Percentiles rank a stretch among this genome's conserved stretches.
Conservation (phyloP, 2,329 filamentous ascomycete genomes). For the Hypoxylon sp. region DNA sequence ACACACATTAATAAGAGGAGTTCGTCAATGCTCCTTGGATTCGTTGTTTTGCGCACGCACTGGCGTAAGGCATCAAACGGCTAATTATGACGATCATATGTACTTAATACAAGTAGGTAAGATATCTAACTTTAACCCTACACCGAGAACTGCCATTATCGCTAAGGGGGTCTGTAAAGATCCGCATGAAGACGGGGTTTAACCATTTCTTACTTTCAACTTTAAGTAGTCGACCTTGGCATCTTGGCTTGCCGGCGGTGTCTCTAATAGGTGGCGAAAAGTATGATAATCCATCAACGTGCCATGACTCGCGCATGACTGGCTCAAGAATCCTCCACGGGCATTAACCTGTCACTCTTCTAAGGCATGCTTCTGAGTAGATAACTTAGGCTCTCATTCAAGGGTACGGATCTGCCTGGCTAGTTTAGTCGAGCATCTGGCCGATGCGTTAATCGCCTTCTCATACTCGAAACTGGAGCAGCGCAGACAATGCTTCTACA, state of each 20-base stretch:
- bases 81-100: not conserved
- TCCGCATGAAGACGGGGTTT: constrained; percentile 7
- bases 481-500: not conserved
- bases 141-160: not conserved
- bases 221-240: constrained; percentile 2
- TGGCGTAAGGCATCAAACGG: not conserved
- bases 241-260: constrained; percentile 11
- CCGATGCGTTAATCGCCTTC: not conserved
- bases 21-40: not conserved
- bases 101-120: not conserved
- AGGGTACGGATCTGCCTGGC: not conserved
- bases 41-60: not conserved
- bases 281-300: not conserved
- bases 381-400: not conserved
- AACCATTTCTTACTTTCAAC: not conserved
- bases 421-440: no score
- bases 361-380: not conserved
- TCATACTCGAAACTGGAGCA: not conserved
- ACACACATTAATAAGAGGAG: not conserved
- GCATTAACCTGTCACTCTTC: not conserved
- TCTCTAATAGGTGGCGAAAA: not conserved
- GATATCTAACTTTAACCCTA: not conserved
- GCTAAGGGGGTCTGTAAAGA: not conserved
- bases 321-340: not conserved
- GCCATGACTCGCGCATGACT: constrained; percentile 2